Base-by-base conservation (phyloP, 2,329 filamentous ascomycete genomes). In the Fusarium nodosum region DNA sequence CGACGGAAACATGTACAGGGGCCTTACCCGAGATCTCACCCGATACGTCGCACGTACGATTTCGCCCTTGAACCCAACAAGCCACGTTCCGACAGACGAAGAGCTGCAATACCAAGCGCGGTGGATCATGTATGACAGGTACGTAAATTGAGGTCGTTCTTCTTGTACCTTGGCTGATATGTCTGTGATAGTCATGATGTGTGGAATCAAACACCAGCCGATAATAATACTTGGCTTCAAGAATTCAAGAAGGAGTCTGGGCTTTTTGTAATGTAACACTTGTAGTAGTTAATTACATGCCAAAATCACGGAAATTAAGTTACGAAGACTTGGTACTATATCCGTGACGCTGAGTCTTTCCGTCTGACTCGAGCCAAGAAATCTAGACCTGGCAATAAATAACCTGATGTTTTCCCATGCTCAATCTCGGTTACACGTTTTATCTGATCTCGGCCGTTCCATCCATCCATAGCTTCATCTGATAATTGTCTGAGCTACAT, bases 101-200 rank as follows among this genome's bases (percentile, higher is more conserved):
- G 79, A 81, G 34, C 59, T 82, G 1, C 69, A 78, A 22, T 64
- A 72, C 9, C 76, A 80, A 58, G 79, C 78, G 3, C 71, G 76
- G 2, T 75, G 73, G 56, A 78, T 81, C 28, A 55, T 76, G 33
- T 74, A 72, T 7, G 76, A 77, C 22, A 74, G 75, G 75, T 76
- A 26, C 60, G 71, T 64, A 15, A 3, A 13, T 1, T 0, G 3
- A 2, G 1, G 0, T 0, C 1, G 5, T 5, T 0, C 12, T 28
- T 8, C 3, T 1, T 0, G 2, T 5, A 11, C 4, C 0, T 1
- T 8, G 4, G 5, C 45, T 64, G 11, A 63, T 18, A 7, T 15
- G 2, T 39, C 2, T 2, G 13, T 11, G 7, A 5, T 4, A 64
- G 61, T 5, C 53, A 53, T 16, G 60, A 65, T 11, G 41, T 65